phyloP scores from a whole-genome alignment of 768 basidiomycete species.

The Hericium rajendrae region DNA sequence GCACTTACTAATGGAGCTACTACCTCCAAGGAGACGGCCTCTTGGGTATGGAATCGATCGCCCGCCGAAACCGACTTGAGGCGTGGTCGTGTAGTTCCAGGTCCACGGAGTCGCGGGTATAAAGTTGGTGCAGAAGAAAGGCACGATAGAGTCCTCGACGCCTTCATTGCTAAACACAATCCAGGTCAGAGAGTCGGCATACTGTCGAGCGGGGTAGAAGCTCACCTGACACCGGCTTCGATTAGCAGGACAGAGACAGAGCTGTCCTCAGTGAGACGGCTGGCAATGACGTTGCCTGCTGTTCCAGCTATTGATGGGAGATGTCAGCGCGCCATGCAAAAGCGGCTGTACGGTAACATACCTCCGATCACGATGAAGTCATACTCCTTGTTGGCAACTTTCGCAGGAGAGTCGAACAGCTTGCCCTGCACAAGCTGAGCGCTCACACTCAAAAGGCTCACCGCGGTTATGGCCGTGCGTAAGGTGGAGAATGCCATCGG shows the following conservation, averaged over 20 bases:
- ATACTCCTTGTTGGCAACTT: not conserved
- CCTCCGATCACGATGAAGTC: constrained; percentile 2
- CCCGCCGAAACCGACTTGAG: constrained; percentile 7
- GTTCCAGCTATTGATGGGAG: constrained; percentile 2
- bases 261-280: constrained; percentile 9
- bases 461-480: too few species aligned
- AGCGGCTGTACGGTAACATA: not conserved
- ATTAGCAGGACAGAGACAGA: constrained; percentile 7
- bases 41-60: constrained; percentile 11
- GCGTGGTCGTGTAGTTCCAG: constrained; percentile 16
- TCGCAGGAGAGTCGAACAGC: too few species aligned
- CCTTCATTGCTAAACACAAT: not conserved
- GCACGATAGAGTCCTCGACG: not conserved
- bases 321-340: too few species aligned
- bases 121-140: not conserved
- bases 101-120: not conserved
- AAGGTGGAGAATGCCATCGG: too few species aligned
- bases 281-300: constrained; percentile 13
- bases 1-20: constrained; percentile 11
- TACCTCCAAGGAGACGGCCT: constrained; percentile 11
- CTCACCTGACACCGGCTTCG: constrained; percentile 9
- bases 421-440: too few species aligned
- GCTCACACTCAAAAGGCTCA: too few species aligned
- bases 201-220: constrained; percentile 11
- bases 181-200: too few species aligned